Conservation (phyloP, 768 basidiomycete species). For the Russula earlei region DNA sequence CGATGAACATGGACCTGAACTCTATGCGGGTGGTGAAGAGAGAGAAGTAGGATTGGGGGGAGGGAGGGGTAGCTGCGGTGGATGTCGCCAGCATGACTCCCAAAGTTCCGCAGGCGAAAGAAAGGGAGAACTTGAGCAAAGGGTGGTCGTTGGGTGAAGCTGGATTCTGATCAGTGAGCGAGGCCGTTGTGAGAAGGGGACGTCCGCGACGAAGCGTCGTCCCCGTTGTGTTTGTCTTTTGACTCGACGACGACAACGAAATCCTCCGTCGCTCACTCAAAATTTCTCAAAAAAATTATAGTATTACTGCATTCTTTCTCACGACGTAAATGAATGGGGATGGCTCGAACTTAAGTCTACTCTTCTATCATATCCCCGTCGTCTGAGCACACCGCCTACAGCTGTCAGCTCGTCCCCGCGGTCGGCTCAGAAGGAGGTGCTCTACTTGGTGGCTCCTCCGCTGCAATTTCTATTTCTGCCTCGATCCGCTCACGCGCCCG, state of each 20-base stretch:
- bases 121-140: constrained; percentile 6
- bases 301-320: too few species aligned
- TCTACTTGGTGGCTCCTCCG: constrained; percentile 21
- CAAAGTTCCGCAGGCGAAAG: constrained; percentile 6
- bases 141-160: neutral
- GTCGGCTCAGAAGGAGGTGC: constrained; percentile 7
- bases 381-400: neutral
- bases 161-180: constrained; percentile 4
- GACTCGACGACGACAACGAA: neutral
- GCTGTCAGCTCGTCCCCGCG: neutral
- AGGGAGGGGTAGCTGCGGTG: constrained; percentile 9
- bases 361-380: neutral
- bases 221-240: neutral
- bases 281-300: too few species aligned
- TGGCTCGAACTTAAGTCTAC: neutral
- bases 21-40: constrained; percentile 49
- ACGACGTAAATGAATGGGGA: constrained; percentile 1
- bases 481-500: constrained; percentile 92
- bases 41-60: constrained; percentile 39
- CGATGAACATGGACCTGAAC: constrained; percentile 60
- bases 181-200: constrained; percentile 10
- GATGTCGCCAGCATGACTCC: constrained; percentile 10
- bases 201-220: constrained; percentile 12
- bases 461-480: constrained; percentile 50
- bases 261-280: neutral